Base-by-base conservation (phyloP, 2,329 filamentous ascomycete genomes). In the Grosmannia clavigera region DNA sequence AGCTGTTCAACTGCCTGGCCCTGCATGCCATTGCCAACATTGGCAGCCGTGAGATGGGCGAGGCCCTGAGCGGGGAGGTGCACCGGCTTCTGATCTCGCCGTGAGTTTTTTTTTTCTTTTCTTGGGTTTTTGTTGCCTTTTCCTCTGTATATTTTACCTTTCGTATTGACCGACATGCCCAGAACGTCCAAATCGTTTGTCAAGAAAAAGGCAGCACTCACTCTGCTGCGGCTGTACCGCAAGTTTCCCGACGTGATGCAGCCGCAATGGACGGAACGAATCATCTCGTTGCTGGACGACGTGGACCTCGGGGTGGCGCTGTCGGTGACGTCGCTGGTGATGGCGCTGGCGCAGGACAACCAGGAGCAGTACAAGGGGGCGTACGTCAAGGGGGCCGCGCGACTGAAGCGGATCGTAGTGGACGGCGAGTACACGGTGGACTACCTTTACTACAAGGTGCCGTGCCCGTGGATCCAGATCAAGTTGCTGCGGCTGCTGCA, bases 371-470 rank as follows among this genome's bases (percentile, higher is more conserved):
- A 96, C 78, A 92, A 88, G 72, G 92, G 91, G 51, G 90, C 90
- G 67, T 97, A 96, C 70, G 86, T 91, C 64, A 99, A 97, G 75
- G 92, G 92, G 38, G 92, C 92, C 0, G 88, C 90, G 63, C 81
- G 91, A 60, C 73, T 99, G 67, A 96, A 96, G 76, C 86, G 89
- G 65, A 88, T 97, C 65, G 80, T 96, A 19, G 85, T 97, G 31
- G 92, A 97, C 66, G 87, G 87, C 64, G 92, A 99, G 67, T 94
- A 90, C 68, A 83, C 90, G 0, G 82, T 84, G 60, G 94, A 97
- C 70, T 99, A 99, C 70, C 82, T 96, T 31, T 99, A 99, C 76
- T 99, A 99, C 79, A 96, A 96, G 69, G 94, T 99, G n/a, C 94
- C 94, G 1, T 99, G 94, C 70, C 94, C 94, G 3, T 99, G 94